Evolutionary conservation across 2,329 filamentous ascomycete species (phyloP), one percentile per base, ranked within the genome.

Genomic region (Alternaria sp.): DNA sequence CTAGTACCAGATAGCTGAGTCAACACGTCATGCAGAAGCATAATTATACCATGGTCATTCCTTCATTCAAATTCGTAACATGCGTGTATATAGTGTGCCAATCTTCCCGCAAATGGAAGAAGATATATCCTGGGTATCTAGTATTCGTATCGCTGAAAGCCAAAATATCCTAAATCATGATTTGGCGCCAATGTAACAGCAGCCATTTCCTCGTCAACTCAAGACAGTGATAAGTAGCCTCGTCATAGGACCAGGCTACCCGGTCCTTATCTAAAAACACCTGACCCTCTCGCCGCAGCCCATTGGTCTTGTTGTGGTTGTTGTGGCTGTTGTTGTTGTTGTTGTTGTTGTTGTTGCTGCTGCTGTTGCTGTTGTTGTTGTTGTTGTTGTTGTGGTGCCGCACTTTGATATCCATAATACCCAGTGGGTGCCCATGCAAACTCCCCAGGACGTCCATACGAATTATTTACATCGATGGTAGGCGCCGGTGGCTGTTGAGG

Each of bases 361-460:
- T 59, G 55, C 1, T 60, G 57, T 62, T 71, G 67, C 34, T 69
- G 69, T 16, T 59, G 55, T 1, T 60, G 57, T 61, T 61, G 57
- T 12, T 57, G 60, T 20, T 58, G 61, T 14, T 53, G 68, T 28
- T 61, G 62, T 44, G 30, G 56, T 47, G 61, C 58, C 22, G 66
- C 63, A 39, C 47, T 63, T 46, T 72, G 69, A 42, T 73, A 75
- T 9, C 63, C 66, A 43, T 74, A 75, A 36, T 71, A 75, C 34
- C 68, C 61, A 11, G 57, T 34, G 9, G 64, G 43, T 5, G 67
- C 51, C 73, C 73, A 76, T 12, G 61, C 57, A 46, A 76, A 72
- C 1, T 74, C 70, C 7, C 30, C 56, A 5, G 39, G 39, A 42
- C 74, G 63, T 6, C 57, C 59, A 46, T 74, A 75, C 7, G 70